Evolutionary conservation across 2,329 filamentous ascomycete genomes (phyloP).

Genomic region (Fusarium torulosum): DNA sequence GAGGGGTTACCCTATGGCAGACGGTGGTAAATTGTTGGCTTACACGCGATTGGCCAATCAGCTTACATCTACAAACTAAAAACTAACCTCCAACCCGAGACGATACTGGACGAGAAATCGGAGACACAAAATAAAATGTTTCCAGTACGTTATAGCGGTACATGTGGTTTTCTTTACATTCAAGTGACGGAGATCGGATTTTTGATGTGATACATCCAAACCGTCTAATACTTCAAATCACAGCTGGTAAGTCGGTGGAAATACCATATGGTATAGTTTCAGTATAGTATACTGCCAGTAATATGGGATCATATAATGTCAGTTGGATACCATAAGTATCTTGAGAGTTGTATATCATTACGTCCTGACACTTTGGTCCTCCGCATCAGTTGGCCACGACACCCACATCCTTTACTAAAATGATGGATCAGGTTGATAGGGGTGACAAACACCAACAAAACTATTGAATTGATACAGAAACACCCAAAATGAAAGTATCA

Average conservation of each 20-base stretch:
- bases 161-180: background rate
- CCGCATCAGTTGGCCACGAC: no score
- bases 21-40: background rate
- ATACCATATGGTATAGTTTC: no score
- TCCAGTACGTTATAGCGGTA: background rate
- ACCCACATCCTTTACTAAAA: no score
- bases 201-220: background rate
- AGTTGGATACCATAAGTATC: no score
- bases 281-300: no score
- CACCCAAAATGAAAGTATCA: background rate
- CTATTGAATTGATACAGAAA: background rate
- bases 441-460: background rate
- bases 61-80: slow-evolving; percentile 7
- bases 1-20: background rate
- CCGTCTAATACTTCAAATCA: no score
- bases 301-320: no score
- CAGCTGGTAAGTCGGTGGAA: no score
- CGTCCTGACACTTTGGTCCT: no score
- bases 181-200: background rate
- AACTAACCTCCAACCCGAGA: background rate
- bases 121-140: background rate
- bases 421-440: no score
- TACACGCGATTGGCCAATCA: slow-evolving; percentile 33
- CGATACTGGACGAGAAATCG: background rate
- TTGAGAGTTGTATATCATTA: no score